phyloP scores from a whole-genome alignment of 148 eudicot genomes.

The Fagopyrum esculentum region DNA sequence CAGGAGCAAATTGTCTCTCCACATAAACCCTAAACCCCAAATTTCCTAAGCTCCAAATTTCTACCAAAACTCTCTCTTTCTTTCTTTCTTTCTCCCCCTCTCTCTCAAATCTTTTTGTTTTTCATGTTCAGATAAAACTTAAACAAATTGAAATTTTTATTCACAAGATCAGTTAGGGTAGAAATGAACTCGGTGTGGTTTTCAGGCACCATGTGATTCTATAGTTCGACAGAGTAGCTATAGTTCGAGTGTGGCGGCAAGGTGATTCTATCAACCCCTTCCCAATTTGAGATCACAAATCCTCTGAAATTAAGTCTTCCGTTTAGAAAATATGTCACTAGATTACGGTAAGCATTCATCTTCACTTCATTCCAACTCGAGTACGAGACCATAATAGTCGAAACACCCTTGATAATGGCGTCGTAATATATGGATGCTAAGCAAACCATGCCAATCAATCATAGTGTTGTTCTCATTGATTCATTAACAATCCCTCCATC shows the following conservation, averaged over 20 bases:
- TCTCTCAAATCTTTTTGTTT: too few species aligned
- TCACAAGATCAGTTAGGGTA: constrained; percentile 17
- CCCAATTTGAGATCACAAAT: constrained; percentile 26
- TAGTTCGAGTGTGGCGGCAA: constrained; percentile 25
- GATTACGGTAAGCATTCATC: constrained; percentile 28
- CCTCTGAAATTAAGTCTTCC: constrained; percentile 28
- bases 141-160: neutral
- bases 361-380: constrained; percentile 28
- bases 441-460: neutral
- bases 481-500: constrained; percentile 28
- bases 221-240: constrained; percentile 12
- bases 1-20: too few species aligned
- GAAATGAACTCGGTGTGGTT: constrained; percentile 22
- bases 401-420: constrained; percentile 27
- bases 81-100: too few species aligned
- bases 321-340: constrained; percentile 28
- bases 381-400: constrained; percentile 28
- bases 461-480: constrained; percentile 26
- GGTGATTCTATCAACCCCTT: constrained; percentile 23
- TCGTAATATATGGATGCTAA: constrained; percentile 25
- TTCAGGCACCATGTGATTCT: constrained; percentile 18
- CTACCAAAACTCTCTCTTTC: too few species aligned
- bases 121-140: too few species aligned
- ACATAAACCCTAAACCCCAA: too few species aligned
- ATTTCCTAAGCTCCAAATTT: too few species aligned